Evolutionary conservation across 371 early-diverging fungal genomes (phyloP).

Genomic region (Rhizomucor miehei): DNA sequence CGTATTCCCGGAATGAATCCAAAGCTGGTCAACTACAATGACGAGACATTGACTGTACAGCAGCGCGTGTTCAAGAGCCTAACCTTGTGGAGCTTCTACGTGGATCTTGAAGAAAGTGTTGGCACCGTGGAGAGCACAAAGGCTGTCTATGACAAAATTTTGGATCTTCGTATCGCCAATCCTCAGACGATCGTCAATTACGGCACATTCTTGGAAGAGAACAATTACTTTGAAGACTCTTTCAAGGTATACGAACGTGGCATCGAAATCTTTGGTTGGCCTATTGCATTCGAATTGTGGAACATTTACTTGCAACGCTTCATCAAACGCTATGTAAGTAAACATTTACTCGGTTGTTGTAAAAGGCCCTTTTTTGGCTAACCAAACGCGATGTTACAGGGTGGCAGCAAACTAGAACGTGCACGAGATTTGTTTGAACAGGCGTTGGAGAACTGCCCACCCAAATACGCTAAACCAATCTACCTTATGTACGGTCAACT

Average conservation of each 20-base stretch:
- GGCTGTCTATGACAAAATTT: slow-evolving; percentile 87
- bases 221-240: slow-evolving; percentile 90
- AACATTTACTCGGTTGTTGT: background rate
- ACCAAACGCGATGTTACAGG: slow-evolving; percentile 43
- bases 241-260: slow-evolving; percentile 96
- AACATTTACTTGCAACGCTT: slow-evolving; percentile 91
- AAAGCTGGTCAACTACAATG: slow-evolving; percentile 53
- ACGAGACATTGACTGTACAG: slow-evolving; percentile 73
- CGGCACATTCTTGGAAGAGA: slow-evolving; percentile 86
- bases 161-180: slow-evolving; percentile 93
- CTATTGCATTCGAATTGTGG: slow-evolving; percentile 97
- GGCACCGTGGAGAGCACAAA: slow-evolving; percentile 83
- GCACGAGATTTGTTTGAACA: slow-evolving; percentile 96
- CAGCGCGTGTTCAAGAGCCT: slow-evolving; percentile 87
- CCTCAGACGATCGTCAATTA: slow-evolving; percentile 95
- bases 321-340: slow-evolving; percentile 73
- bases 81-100: slow-evolving; percentile 91
- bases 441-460: slow-evolving; percentile 86
- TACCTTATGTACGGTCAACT: slow-evolving; percentile 91
- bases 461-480: slow-evolving; percentile 82
- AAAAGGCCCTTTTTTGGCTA: background rate
- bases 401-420: slow-evolving; percentile 85
- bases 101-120: slow-evolving; percentile 93
- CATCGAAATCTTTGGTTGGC: slow-evolving; percentile 93
- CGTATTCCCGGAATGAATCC: slow-evolving; percentile 35